Base-by-base conservation (phyloP, 148 eudicot genomes). In the Arbutus unedo region DNA sequence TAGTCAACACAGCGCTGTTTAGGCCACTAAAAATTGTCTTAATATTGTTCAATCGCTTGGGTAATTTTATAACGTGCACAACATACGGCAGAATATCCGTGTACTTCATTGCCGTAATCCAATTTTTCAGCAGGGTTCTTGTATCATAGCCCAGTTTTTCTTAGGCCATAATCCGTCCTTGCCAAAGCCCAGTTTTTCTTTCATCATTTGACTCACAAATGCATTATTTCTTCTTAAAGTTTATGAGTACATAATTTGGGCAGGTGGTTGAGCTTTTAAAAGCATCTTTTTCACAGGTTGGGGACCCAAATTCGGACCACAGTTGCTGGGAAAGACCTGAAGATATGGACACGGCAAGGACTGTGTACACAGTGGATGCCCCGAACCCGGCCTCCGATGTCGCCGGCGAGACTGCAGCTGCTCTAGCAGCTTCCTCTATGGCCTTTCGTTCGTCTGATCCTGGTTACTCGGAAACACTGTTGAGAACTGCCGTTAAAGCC, bases 381-480 rank as follows among this genome's bases (percentile, higher is more conserved):
- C 98, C 98, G 6, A 92, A 90, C 80, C 84, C 98, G 4, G 98
- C 98, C 19, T 96, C 99, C 10, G 99, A 96, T 50, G 98, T 96
- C 0, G 98, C 99, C 0, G 98, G 97, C 0, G 99, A 96, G 87
- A 93, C 94, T 0, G 98, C 99, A 0, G 99, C 99, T 0, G 99
- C 99, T 7, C 80, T 96, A 16, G 98, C 99, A 5, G 99, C 99
- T 48, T 82, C 99, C 3, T 94, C 99, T 3, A 88, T 94, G 79
- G 99, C 94, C 8, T 96, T 96, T 80, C 91, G 92, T 9, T 85
- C 93, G 14, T 87, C 87, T 8, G 98, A 96, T 78, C 92, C 93
- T 0, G 91, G 90, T 0, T 94, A 96, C 83, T 83, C 99, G 0
- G 89, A 92, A 54, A 92, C 97, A 2, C 84, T 96, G 60, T 9